These are phyloP conservation scores for Brasilioporus rufonigricans DNA, from an alignment of 768 basidiomycete species.

Conservation along the genomic window DNA sequence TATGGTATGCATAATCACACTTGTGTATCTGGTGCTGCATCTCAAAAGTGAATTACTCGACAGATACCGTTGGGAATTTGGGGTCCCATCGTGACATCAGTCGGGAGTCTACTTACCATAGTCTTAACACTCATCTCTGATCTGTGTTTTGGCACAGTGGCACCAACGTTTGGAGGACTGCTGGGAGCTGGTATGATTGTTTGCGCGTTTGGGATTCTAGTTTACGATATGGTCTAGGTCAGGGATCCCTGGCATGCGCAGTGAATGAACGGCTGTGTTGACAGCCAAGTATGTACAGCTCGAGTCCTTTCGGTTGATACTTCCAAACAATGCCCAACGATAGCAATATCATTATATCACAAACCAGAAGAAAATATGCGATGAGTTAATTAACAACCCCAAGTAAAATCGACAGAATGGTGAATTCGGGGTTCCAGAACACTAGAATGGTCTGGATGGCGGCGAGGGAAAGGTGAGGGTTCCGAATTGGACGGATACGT, in stretches of 20 bases:
- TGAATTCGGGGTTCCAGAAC: constrained; percentile 19
- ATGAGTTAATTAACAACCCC: constrained; percentile 34
- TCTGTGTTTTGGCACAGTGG: constrained; percentile 63
- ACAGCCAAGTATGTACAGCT: too few species aligned
- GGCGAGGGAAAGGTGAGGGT: constrained; percentile 9
- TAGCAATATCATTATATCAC: constrained; percentile 43
- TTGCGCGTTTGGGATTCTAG: constrained; percentile 77
- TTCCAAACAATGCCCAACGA: constrained; percentile 11
- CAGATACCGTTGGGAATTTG: constrained; percentile 80
- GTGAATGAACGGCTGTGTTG: neutral
- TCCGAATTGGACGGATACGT: constrained; percentile 14
- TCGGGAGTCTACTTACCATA: constrained; percentile 93
- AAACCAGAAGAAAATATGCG: constrained; percentile 35
- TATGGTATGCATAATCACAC: constrained; percentile 54
- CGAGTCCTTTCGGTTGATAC: neutral
- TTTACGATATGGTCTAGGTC: constrained; percentile 59
- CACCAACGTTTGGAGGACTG: constrained; percentile 69
- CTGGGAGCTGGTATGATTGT: constrained; percentile 79
- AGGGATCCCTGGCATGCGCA: neutral
- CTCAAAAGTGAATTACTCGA: constrained; percentile 4
- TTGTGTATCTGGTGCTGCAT: neutral
- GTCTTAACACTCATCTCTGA: constrained; percentile 85
- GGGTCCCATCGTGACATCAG: constrained; percentile 86
- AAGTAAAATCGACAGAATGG: constrained; percentile 19
- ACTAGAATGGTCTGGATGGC: constrained; percentile 1